phyloP scores from a whole-genome alignment of 139 green algal genomes.

The Tetradesmus obliquus region DNA sequence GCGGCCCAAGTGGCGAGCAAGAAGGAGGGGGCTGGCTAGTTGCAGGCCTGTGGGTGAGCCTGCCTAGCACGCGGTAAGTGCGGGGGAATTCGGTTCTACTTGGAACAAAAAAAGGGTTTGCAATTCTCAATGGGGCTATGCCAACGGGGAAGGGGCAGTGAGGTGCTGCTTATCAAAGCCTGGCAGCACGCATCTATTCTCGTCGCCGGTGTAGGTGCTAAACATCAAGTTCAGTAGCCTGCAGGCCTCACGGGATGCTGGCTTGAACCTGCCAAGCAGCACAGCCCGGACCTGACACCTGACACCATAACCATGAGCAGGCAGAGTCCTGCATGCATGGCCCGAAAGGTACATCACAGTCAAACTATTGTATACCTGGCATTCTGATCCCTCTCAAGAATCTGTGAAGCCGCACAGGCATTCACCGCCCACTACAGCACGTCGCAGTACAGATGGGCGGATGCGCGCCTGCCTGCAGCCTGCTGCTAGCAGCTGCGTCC shows the following conservation, averaged over 20 bases:
- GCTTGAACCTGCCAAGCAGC: neutral
- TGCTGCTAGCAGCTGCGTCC: no score
- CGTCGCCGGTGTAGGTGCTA: neutral
- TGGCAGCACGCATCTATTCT: neutral
- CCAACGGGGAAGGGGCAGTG: neutral
- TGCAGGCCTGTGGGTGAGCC: neutral
- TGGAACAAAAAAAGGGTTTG: neutral
- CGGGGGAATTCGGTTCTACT: neutral
- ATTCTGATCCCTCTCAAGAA: no score
- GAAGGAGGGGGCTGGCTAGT: neutral
- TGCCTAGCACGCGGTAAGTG: neutral
- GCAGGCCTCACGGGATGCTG: neutral
- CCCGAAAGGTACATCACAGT: neutral
- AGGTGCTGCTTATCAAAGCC: neutral
- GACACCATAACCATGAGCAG: neutral
- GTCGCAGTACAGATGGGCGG: neutral
- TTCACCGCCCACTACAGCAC: neutral
- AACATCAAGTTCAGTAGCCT: neutral
- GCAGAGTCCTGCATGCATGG: neutral
- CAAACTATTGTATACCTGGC: neutral
- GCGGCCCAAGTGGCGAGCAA: neutral
- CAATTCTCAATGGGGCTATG: neutral
- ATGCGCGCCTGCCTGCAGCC: neutral
- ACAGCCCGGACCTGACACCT: neutral
- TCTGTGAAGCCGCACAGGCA: no score